Percentiles rank a stretch among this genome's conserved stretches.
These are phyloP conservation scores for Globisporangium echinulatum DNA, from an alignment of 352 stramenopile genomes.

Conservation along the genomic window DNA sequence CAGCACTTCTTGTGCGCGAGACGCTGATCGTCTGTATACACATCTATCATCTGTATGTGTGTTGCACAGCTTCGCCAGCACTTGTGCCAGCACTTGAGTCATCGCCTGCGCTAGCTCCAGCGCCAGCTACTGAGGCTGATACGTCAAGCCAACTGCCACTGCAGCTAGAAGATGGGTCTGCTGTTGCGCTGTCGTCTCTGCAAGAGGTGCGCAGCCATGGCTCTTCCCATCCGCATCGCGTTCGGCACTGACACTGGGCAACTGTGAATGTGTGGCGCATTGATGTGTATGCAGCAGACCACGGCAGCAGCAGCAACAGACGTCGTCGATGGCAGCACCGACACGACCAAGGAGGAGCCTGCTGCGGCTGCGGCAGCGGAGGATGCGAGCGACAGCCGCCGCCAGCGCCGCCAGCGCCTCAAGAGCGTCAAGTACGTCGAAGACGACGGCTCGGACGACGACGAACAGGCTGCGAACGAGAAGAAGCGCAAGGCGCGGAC, in stretches of 20 bases:
- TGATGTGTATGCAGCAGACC: not conserved
- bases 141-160: no score
- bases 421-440: slow-evolving; percentile 68
- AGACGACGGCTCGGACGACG: slow-evolving; percentile 58
- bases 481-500: slow-evolving; percentile 73
- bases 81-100: no score
- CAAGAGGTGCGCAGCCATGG: no score
- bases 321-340: not conserved
- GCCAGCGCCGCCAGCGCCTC: slow-evolving; percentile 39
- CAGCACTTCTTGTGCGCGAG: no score
- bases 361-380: not conserved
- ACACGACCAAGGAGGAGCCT: slow-evolving; percentile 1
- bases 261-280: not conserved
- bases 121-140: no score
- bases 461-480: slow-evolving; percentile 37
- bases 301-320: not conserved
- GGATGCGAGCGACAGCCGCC: slow-evolving; percentile 13
- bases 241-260: no score
- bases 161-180: no score
- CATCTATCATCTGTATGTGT: not conserved
- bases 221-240: no score
- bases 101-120: no score
- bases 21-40: not conserved
- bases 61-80: not conserved
- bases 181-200: no score